Evolutionary conservation across 345 rosid genomes (phyloP).

Genomic region (Pugionium cornutum): DNA sequence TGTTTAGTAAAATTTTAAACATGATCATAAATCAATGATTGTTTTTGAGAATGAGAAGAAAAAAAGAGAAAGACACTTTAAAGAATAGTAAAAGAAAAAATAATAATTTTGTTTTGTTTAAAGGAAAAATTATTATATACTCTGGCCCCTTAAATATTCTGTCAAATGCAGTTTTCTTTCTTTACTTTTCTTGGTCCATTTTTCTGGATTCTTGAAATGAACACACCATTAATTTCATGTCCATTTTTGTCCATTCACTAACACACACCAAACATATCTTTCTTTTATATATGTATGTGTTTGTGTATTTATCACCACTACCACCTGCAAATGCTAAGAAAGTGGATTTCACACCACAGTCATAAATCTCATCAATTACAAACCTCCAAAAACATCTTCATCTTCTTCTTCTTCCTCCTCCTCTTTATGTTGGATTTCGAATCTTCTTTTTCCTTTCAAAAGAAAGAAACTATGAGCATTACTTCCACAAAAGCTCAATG

Average conservation of each 20-base stretch:
- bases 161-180: slow-evolving; percentile 31
- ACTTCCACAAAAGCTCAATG: slow-evolving; percentile 51
- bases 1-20: too few relatives aligned
- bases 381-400: slow-evolving; percentile 36
- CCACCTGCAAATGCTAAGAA: slow-evolving; percentile 55
- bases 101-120: background rate
- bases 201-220: slow-evolving; percentile 54
- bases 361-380: slow-evolving; percentile 40
- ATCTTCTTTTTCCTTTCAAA: slow-evolving; percentile 12
- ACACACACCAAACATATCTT: slow-evolving; percentile 31
- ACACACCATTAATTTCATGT: slow-evolving; percentile 48
- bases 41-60: slow-evolving; percentile 22
- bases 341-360: slow-evolving; percentile 56
- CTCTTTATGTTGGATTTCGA: slow-evolving; percentile 30
- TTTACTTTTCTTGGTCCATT: slow-evolving; percentile 52
- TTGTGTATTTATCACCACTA: slow-evolving; percentile 34
- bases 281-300: slow-evolving; percentile 6
- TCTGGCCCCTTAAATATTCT: slow-evolving; percentile 40
- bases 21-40: slow-evolving; percentile 21
- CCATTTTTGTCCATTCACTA: slow-evolving; percentile 52
- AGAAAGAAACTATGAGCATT: slow-evolving; percentile 28
- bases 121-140: slow-evolving; percentile 15
- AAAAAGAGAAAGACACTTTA: slow-evolving; percentile 7
- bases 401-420: slow-evolving; percentile 21
- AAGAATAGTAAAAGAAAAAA: background rate